These are phyloP conservation scores for Alopecurus myosuroides DNA, from an alignment of 176 grass and related monocot species.

Conservation along the genomic window DNA sequence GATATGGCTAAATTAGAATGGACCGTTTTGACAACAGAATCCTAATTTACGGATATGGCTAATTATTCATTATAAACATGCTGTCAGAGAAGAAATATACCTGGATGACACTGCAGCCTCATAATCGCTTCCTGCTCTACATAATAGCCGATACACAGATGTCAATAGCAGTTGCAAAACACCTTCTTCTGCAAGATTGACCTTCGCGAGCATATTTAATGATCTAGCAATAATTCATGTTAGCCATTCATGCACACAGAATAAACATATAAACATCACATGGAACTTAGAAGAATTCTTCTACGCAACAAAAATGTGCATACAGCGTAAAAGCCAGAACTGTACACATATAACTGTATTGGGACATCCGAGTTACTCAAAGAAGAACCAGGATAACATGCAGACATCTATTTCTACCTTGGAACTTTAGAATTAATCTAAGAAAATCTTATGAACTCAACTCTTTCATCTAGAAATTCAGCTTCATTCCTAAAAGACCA, in stretches of 20 bases:
- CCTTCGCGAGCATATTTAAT: slow-evolving; percentile 76
- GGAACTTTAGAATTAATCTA: neutral
- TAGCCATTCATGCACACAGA: slow-evolving; percentile 23
- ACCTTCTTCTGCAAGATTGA: slow-evolving; percentile 96
- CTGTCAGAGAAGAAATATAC: slow-evolving; percentile 44
- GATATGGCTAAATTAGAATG: neutral
- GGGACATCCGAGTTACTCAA: neutral
- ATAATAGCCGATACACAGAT: slow-evolving; percentile 66
- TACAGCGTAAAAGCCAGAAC: slow-evolving; percentile 7
- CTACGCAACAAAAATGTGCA: neutral
- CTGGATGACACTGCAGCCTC: slow-evolving; percentile 63
- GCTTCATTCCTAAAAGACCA: neutral
- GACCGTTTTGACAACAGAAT: slow-evolving; percentile 20
- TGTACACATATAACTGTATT: neutral
- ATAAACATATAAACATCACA: slow-evolving; percentile 6
- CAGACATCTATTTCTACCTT: slow-evolving; percentile 1
- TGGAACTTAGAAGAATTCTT: slow-evolving; percentile 6
- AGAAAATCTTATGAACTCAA: neutral
- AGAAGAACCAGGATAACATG: neutral
- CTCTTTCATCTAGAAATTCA: neutral
- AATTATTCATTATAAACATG: neutral
- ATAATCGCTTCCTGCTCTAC: slow-evolving; percentile 55
- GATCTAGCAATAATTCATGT: slow-evolving; percentile 50
- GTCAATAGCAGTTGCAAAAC: slow-evolving; percentile 74
- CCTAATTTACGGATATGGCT: slow-evolving; percentile 10